Evolutionary conservation across 2,329 filamentous ascomycete species (phyloP), one percentile per base, ranked within the genome.

Genomic region (Chalara sp.): DNA sequence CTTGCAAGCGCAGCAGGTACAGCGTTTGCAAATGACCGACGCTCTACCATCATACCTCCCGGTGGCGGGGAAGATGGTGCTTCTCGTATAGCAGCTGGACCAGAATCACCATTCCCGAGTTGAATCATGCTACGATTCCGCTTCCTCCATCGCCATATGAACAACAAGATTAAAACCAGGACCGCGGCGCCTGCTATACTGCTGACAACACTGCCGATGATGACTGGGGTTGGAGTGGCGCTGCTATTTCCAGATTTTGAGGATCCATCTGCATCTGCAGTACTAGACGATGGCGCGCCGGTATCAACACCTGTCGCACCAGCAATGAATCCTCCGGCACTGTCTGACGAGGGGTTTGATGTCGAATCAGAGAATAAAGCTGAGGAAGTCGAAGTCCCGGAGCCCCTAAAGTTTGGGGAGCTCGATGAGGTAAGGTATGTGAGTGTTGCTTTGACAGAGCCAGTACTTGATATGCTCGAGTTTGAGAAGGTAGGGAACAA

Each of bases 171-270:
- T 5, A 83, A 62, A 4, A 79, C 65, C 46, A 85, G 63, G 44
- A 84, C 68, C 10, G 79, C 80, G 1, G 79, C 65, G 13, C 80
- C 81, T 12, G 81, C 80, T 32, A 85, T 47, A 48, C 62, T 56
- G 4, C 63, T 63, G 30, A 66, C 53, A 6, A 66, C 62, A 35
- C 61, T 57, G 4, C 64, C 64, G 5, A 64, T 58, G 32, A 67
- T 54, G 12, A 59, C 56, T 31, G 60, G 56, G 6, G 62, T 64
- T 5, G 61, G 53, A 32, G 59, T 48, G 10, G 55, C 48, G 30
- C 55, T 44, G 5, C 12, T 47, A 28, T 41, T 51, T 12, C 46
- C 48, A 13, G 55, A 56, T 29, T 44, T 48, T 5, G 48, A 48
- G 35, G 8, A 10, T 37, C 35, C 35, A 46, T 50, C 52, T 51